Evolutionary conservation across 108 stramenopile genomes (phyloP).

Genomic region (Nitzschia sp.): DNA sequence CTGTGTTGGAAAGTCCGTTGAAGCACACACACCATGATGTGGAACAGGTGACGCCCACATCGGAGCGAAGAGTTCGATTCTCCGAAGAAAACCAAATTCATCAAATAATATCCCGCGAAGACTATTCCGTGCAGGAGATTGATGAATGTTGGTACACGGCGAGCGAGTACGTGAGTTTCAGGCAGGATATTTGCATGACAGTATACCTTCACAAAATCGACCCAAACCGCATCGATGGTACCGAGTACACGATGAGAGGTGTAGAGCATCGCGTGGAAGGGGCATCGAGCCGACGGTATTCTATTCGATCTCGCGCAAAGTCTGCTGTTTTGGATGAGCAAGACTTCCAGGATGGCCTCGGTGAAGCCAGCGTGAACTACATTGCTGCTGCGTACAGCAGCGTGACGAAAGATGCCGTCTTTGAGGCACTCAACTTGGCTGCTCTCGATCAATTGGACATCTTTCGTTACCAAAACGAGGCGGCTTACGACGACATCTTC

Average conservation of each 20-base stretch:
- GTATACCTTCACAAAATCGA: conserved; percentile 18
- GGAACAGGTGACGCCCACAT: not conserved
- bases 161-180: conserved; percentile 16
- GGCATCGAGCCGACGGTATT: conserved; percentile 1
- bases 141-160: conserved; percentile 17
- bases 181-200: conserved; percentile 15
- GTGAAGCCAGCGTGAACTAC: not conserved
- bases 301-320: not conserved
- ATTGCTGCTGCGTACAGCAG: conserved; percentile 17
- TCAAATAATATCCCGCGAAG: not conserved
- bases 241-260: conserved; percentile 14
- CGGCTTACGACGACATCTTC: conserved; percentile 9
- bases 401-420: not conserved
- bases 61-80: not conserved
- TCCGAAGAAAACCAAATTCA: not conserved
- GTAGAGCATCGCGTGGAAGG: conserved; percentile 19
- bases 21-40: too few relatives aligned
- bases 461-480: not conserved
- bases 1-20: not conserved
- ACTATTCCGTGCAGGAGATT: conserved; percentile 12
- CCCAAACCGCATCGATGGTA: conserved; percentile 13
- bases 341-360: conserved; percentile 15
- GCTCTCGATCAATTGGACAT: conserved; percentile 25
- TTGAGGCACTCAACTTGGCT: conserved; percentile 16
- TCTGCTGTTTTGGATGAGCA: conserved; percentile 27